Conservation (phyloP, 495 filamentous ascomycete genomes). For the Hypoxylon fuscum region DNA sequence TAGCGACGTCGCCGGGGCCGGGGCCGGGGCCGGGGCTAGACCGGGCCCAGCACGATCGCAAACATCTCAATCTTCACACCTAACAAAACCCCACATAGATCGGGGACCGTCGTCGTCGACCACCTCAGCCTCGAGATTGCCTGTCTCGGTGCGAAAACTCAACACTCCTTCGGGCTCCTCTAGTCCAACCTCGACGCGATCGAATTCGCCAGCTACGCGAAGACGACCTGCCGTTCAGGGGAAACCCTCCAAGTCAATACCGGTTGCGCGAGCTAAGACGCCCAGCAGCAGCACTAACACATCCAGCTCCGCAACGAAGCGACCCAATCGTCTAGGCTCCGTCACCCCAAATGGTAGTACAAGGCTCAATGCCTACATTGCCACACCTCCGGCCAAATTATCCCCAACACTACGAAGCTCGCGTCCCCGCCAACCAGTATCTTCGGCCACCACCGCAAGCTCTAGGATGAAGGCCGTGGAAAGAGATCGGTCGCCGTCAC, state of each 20-base stretch:
- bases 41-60: slow-evolving; percentile 40
- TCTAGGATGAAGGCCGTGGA: slow-evolving; percentile 67
- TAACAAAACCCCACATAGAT: slow-evolving; percentile 39
- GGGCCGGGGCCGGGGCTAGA: slow-evolving; percentile 52
- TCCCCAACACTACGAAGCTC: slow-evolving; percentile 84
- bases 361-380: slow-evolving; percentile 64
- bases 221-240: slow-evolving; percentile 50
- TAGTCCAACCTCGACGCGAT: slow-evolving; percentile 59
- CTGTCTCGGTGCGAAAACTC: slow-evolving; percentile 54
- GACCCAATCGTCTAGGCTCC: slow-evolving; percentile 37
- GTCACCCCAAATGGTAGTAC: slow-evolving; percentile 46
- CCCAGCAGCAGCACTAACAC: slow-evolving; percentile 47
- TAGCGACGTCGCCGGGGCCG: slow-evolving; percentile 57
- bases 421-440: slow-evolving; percentile 80
- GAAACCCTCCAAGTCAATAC: slow-evolving; percentile 50
- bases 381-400: slow-evolving; percentile 57
- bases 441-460: slow-evolving; percentile 71
- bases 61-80: slow-evolving; percentile 30
- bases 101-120: slow-evolving; percentile 46
- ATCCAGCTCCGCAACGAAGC: slow-evolving; percentile 40
- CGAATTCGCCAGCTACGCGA: slow-evolving; percentile 58
- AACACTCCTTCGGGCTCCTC: slow-evolving; percentile 51
- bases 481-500: slow-evolving; percentile 48
- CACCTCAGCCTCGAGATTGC: slow-evolving; percentile 54
- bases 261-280: slow-evolving; percentile 50